These are phyloP conservation scores for Sphagnum fallax DNA, from an alignment of 228 moss, liverwort and hornwort species.

Conservation along the genomic window DNA sequence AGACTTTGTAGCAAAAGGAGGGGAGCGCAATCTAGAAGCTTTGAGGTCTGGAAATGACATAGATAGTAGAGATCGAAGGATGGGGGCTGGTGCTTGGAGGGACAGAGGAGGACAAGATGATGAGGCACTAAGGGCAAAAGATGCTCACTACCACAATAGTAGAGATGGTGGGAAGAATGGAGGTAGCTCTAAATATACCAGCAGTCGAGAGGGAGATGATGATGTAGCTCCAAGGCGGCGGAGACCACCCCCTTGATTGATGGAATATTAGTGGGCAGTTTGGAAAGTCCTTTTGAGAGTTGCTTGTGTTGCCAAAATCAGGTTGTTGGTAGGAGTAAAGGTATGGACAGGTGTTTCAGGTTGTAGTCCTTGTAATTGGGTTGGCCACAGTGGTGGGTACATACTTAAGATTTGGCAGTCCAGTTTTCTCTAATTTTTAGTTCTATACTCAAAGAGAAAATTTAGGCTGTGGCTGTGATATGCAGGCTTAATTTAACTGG, in stretches of 20 bases:
- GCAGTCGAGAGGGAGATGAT: conserved; percentile 95
- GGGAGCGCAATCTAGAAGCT: conserved; percentile 44
- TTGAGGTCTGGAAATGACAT: conserved; percentile 21
- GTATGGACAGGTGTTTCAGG: too few relatives aligned
- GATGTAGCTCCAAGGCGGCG: conserved; percentile 96
- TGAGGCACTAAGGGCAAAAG: conserved; percentile 23
- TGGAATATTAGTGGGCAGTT: too few relatives aligned
- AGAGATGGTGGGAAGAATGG: conserved; percentile 64
- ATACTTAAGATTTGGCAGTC: too few relatives aligned
- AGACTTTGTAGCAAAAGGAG: conserved; percentile 29
- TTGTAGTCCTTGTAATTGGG: too few relatives aligned
- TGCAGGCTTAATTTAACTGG: too few relatives aligned
- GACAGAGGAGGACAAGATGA: conserved; percentile 39
- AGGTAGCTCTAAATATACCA: conserved; percentile 56
- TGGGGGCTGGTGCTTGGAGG: conserved; percentile 15
- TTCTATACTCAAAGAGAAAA: too few relatives aligned
- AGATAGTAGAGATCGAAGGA: conserved; percentile 34
- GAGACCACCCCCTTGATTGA: conserved; percentile 61
- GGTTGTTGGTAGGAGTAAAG: too few relatives aligned
- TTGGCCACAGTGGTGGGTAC: too few relatives aligned
- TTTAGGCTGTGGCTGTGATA: too few relatives aligned
- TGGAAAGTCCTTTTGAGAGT: too few relatives aligned
- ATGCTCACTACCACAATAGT: conserved; percentile 31
- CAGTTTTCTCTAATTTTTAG: too few relatives aligned
- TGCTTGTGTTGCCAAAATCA: too few relatives aligned